A percentile compares a stretch with the other conserved stretches of the same genome.
phyloP scores from a whole-genome alignment of 805 yeast species.

The Metschnikowia henanensis region DNA sequence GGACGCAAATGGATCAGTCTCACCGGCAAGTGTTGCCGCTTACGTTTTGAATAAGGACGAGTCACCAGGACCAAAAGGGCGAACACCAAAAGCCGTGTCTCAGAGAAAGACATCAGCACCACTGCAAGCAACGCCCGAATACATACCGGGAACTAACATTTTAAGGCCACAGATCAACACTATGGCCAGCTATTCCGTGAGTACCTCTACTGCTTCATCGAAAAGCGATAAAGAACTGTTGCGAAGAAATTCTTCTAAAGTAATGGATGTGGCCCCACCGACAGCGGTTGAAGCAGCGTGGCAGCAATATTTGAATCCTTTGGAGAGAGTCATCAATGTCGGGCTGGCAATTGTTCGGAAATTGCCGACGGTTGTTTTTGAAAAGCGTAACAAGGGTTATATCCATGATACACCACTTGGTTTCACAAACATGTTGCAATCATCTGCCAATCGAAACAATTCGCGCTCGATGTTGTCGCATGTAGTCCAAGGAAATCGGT shows the following conservation, averaged over 20 bases:
- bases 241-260: slow-evolving; percentile 26
- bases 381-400: slow-evolving; percentile 55
- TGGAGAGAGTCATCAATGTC: slow-evolving; percentile 51
- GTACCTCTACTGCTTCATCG: slow-evolving; percentile 15
- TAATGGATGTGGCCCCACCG: slow-evolving; percentile 45
- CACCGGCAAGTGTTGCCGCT: slow-evolving; percentile 43
- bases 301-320: slow-evolving; percentile 53
- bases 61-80: slow-evolving; percentile 2
- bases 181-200: slow-evolving; percentile 23
- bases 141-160: slow-evolving; percentile 60
- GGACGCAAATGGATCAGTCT: slow-evolving; percentile 15
- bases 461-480: slow-evolving; percentile 33
- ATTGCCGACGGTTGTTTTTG: slow-evolving; percentile 49
- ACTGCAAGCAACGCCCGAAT: slow-evolving; percentile 26
- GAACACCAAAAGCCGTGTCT: slow-evolving; percentile 11
- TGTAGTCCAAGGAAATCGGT: slow-evolving; percentile 34
- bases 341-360: slow-evolving; percentile 34
- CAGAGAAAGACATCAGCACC: not conserved
- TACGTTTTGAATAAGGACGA: slow-evolving; percentile 33
- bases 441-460: slow-evolving; percentile 17
- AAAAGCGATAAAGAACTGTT: slow-evolving; percentile 11
- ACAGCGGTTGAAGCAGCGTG: slow-evolving; percentile 59
- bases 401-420: slow-evolving; percentile 62
- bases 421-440: slow-evolving; percentile 25
- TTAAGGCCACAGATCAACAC: slow-evolving; percentile 51